Percentiles rank a stretch among this genome's conserved stretches.
Evolutionary conservation across 23 red algal genomes (phyloP).

Genomic region (Pyropia yezoensis): DNA sequence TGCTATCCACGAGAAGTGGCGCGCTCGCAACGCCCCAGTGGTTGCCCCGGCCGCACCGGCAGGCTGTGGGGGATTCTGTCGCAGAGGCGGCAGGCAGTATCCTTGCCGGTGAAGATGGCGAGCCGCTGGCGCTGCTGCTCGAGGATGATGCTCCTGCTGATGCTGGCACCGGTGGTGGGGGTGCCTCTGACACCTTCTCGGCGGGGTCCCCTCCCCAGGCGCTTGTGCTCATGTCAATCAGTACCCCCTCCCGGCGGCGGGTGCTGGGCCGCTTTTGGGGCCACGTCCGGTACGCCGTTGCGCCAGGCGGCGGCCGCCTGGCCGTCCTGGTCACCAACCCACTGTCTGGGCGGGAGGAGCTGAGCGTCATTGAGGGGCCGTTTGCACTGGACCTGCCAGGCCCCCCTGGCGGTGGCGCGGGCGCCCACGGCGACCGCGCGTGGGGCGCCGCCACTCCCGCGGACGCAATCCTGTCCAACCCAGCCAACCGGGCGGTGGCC

Average conservation of each 20-base stretch:
- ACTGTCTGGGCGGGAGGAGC: constrained; percentile 39
- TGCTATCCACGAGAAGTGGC: too few relatives aligned
- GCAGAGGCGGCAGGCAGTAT: too few relatives aligned
- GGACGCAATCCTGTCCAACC: constrained; percentile 51
- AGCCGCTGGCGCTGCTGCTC: too few relatives aligned
- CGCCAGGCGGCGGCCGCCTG: constrained; percentile 27
- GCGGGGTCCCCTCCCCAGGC: too few relatives aligned
- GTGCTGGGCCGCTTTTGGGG: constrained; percentile 27
- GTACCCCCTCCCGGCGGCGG: background rate
- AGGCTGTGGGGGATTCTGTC: too few relatives aligned
- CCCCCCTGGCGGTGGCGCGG: constrained; percentile 13
- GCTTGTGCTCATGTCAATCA: too few relatives aligned
- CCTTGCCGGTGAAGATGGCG: too few relatives aligned
- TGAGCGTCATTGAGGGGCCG: constrained; percentile 31
- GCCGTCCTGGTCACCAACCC: constrained; percentile 56
- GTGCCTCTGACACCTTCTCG: too few relatives aligned
- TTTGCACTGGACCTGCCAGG: constrained; percentile 23
- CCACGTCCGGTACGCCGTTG: constrained; percentile 35
- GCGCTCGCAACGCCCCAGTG: too few relatives aligned
- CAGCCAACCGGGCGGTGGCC: constrained; percentile 32
- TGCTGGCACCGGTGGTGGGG: too few relatives aligned
- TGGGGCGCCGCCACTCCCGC: constrained; percentile 13
- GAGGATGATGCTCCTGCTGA: too few relatives aligned
- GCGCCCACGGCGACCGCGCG: constrained; percentile 28
- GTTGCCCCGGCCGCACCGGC: too few relatives aligned